Evolutionary conservation across 2,329 filamentous ascomycete species (phyloP), one percentile per base, ranked within the genome.

Genomic region (Dissoconium aciculare): DNA sequence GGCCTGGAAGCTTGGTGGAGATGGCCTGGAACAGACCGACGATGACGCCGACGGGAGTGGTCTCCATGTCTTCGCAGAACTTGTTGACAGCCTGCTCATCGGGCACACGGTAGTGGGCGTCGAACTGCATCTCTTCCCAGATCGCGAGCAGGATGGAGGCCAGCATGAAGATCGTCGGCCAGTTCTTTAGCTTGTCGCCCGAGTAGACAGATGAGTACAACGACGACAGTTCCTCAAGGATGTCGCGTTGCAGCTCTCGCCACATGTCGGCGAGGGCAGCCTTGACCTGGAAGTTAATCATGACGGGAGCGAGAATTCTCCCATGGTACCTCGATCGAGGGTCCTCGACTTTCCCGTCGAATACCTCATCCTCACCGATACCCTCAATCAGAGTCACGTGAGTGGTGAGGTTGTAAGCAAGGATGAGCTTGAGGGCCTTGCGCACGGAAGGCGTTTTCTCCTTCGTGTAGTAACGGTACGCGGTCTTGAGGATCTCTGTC

Each of bases 261-360:
- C 87, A 95, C 82, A 94, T 91, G 50, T 91, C 84, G 43, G 85
- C 87, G 61, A 95, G 76, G 32, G 85, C 85, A 50, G 81, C 89
- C 70, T 95, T 95, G 66, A 95, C 84, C 63, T 94, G 83, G 71
- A 94, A 94, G 66, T 94, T 95, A 71, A 95, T 91, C 85, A 95
- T 92, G 53, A 94, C 85, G 9, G 87, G 87, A 11, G 87, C 87
- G 40, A 93, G 75, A 19, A 78, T 85, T 64, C 87, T 87, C 50
- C 85, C 85, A 47, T 71, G 78, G 66, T 78, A 94, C 54, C 82
- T 89, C 43, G 83, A 92, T 32, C 77, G 71, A 48, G 81, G 73
- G 49, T 89, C 80, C 30, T 87, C 74, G 41, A 95, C 87, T 61
- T 81, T 78, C 41, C 85, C 87, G 32, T 80, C 67, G 52, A 85